These are phyloP conservation scores for Sugiyamaella marilandica DNA, from an alignment of 805 yeast genomes.

Conservation along the genomic window DNA sequence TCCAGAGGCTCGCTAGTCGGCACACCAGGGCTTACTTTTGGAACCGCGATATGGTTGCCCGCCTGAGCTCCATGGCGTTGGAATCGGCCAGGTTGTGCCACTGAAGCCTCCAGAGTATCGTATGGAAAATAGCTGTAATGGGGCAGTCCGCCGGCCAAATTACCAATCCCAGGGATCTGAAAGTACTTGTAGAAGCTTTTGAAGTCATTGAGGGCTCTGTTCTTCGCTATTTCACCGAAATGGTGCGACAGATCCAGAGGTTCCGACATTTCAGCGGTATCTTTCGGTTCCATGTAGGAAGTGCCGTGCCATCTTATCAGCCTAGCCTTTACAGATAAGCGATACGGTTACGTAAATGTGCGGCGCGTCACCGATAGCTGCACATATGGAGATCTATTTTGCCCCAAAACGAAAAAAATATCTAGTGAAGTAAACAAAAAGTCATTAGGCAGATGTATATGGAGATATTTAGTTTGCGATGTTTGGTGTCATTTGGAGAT, in stretches of 20 bases:
- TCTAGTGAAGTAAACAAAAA: no score
- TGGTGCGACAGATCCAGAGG: conserved; percentile 62
- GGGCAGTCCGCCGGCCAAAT: conserved; percentile 85
- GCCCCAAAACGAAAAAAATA: no score
- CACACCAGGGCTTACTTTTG: conserved; percentile 45
- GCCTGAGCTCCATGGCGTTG: background rate
- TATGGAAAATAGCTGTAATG: conserved; percentile 88
- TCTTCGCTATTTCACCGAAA: conserved; percentile 67
- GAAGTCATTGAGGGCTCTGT: conserved; percentile 71
- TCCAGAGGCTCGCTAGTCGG: conserved; percentile 59
- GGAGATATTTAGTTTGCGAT: no score
- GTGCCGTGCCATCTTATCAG: conserved; percentile 1
- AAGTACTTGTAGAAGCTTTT: conserved; percentile 79
- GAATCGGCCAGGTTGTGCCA: conserved; percentile 43
- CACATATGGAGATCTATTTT: no score
- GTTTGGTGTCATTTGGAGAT: no score
- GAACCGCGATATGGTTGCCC: conserved; percentile 8
- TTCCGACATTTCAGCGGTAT: background rate
- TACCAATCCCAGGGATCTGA: conserved; percentile 68
- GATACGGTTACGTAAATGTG: background rate
- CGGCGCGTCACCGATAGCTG: no score
- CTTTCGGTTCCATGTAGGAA: conserved; percentile 2
- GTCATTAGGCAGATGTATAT: no score
- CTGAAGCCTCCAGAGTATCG: conserved; percentile 61
- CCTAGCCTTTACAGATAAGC: background rate